Conservation (phyloP, 176 grass and related monocot species). For the Elymus sibiricus region DNA sequence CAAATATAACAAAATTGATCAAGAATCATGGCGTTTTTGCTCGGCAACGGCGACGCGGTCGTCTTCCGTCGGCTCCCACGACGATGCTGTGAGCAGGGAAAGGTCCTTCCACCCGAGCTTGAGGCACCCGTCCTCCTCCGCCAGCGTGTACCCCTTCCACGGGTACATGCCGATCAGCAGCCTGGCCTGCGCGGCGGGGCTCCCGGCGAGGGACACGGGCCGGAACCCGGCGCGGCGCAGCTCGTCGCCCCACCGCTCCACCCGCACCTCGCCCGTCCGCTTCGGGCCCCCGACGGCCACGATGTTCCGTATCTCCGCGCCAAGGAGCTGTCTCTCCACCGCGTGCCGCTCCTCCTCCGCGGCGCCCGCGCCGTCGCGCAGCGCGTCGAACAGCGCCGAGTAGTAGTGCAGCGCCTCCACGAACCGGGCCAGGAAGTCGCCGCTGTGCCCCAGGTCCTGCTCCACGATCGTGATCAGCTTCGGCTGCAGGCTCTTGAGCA, state of each 20-base stretch:
- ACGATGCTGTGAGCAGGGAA: constrained; percentile 82
- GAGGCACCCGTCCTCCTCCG: constrained; percentile 68
- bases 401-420: constrained; percentile 97
- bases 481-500: constrained; percentile 57
- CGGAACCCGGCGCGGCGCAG: constrained; percentile 58
- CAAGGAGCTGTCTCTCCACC: constrained; percentile 78
- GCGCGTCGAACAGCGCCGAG: constrained; percentile 88
- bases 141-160: constrained; percentile 87
- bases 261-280: constrained; percentile 69
- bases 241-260: constrained; percentile 83
- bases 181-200: constrained; percentile 71
- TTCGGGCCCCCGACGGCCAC: constrained; percentile 78
- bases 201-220: constrained; percentile 69
- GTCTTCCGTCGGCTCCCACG: constrained; percentile 49
- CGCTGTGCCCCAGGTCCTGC: constrained; percentile 71
- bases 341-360: constrained; percentile 49
- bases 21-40: background rate
- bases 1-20: background rate
- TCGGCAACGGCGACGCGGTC: background rate
- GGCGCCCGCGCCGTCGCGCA: constrained; percentile 52
- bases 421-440: constrained; percentile 81
- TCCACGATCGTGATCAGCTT: constrained; percentile 90
- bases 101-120: constrained; percentile 96
- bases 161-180: constrained; percentile 86
- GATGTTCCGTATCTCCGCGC: constrained; percentile 91